A percentile compares a stretch with the other conserved stretches of the same genome.
phyloP scores from a whole-genome alignment of 805 yeast genomes.

The Candida pini region DNA sequence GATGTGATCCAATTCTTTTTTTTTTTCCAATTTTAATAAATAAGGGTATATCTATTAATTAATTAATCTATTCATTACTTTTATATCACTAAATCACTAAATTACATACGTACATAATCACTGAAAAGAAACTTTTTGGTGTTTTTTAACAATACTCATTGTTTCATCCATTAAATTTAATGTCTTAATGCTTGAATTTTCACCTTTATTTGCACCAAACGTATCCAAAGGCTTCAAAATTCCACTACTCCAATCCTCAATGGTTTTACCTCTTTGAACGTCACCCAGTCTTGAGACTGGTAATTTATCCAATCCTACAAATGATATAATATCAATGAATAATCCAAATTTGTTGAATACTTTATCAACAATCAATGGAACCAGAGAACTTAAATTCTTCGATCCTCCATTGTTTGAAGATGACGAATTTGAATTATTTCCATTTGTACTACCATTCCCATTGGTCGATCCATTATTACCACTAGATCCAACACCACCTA shows the following conservation, averaged over 20 bases:
- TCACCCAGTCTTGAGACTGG: conserved; percentile 70
- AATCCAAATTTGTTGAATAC: conserved; percentile 78
- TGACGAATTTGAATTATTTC: conserved; percentile 31
- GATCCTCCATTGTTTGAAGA: neutral
- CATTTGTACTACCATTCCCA: neutral
- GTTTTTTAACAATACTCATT: neutral
- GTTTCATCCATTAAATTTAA: conserved; percentile 47
- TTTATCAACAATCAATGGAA: conserved; percentile 76
- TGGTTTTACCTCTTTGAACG: conserved; percentile 67
- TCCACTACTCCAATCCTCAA: conserved; percentile 50
- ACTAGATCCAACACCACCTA: too few species aligned
- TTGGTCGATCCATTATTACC: too few species aligned
- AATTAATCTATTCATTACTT: too few species aligned
- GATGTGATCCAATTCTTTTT: neutral
- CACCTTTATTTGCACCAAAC: conserved; percentile 63
- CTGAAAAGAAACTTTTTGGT: too few species aligned
- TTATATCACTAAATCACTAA: neutral
- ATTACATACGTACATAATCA: neutral
- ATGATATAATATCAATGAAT: conserved; percentile 77
- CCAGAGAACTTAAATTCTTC: conserved; percentile 55
- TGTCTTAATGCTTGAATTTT: conserved; percentile 51
- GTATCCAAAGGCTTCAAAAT: conserved; percentile 36
- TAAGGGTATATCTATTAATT: too few species aligned
- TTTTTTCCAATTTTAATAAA: neutral
- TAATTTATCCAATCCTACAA: conserved; percentile 56